Base-by-base conservation (phyloP, 768 basidiomycete species). In the Cystobasidium onofrii region DNA sequence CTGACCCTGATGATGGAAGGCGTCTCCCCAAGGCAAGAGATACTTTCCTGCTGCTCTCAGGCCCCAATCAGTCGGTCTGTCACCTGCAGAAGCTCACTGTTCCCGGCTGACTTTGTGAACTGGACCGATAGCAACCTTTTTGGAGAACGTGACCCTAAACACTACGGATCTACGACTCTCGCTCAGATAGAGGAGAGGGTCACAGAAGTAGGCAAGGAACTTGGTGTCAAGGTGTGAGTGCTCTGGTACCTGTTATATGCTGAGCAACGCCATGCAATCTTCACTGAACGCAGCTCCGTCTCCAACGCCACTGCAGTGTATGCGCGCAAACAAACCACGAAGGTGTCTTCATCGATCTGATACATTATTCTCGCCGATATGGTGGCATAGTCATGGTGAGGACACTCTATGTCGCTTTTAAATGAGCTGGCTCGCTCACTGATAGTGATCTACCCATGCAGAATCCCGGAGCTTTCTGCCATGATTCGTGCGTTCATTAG, bases 311-410 rank as follows among this genome's bases (percentile, higher is more conserved):
- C 12, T 39, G 29, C 50, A 71, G 69, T 29, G 61, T 77, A 1
- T 78, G 76, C 50, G 76, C 76, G 13, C 78, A 78, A 69, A 78
- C 78, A 6, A 77, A 78, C 60, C 73, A 75, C 31, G 78, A 78
- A 65, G 77, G 77, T 50, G 70, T 57, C 23, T 43, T 25, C 55
- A 17, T 20, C 23, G 10, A 33, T 52, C 60, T 57, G 23, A 75
- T 78, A n/a, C 78, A 78, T 69, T 78, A 78, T 65, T 72, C 78
- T 3, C 66, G 78, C 1, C 72, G 76, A 60, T 73, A 76, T 15
- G 78, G 76, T 13, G 78, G 78, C 1, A 76, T 78, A 3, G 43
- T 77, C 64, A 78, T 78, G 78, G 57, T 75, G 77, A 76, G 76
- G 73, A 0, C 25, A 73, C 60, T 29, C 18, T 20, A 1, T 29